Conservation (phyloP, 306 rosid species). For the Lotus japonicus region DNA sequence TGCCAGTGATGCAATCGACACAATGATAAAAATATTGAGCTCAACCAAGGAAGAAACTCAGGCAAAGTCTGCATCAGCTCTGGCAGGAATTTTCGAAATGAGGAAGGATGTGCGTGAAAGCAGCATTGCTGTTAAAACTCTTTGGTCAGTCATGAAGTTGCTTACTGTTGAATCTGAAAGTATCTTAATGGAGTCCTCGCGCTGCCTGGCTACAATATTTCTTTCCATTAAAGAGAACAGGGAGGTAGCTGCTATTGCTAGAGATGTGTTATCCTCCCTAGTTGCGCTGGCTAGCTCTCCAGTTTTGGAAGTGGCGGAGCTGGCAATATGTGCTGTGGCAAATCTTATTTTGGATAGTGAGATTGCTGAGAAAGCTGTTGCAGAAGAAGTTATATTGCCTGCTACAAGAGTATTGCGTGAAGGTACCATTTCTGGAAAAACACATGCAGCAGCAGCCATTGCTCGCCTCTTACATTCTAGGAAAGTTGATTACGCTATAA, state of each 20-base stretch:
- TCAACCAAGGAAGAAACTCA: conserved; percentile 89
- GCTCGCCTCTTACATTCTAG: conserved; percentile 83
- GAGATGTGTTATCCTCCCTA: conserved; percentile 61
- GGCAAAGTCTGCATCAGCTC: conserved; percentile 89
- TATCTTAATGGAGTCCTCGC: conserved; percentile 71
- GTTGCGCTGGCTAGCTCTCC: conserved; percentile 69
- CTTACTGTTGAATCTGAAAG: conserved; percentile 70
- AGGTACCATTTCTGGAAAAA: conserved; percentile 76
- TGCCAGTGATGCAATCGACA: conserved; percentile 84
- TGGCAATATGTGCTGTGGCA: conserved; percentile 91
- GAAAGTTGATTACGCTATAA: conserved; percentile 54
- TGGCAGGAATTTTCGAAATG: conserved; percentile 80
- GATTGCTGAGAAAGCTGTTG: conserved; percentile 73
- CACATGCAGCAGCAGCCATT: conserved; percentile 91
- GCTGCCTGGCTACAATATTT: conserved; percentile 85
- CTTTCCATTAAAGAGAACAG: conserved; percentile 92
- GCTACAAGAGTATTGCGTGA: conserved; percentile 87
- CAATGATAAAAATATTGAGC: conserved; percentile 79
- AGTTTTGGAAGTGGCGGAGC: conserved; percentile 79
- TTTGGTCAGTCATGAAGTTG: conserved; percentile 61
- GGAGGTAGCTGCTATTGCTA: conserved; percentile 76
- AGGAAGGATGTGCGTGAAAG: conserved; percentile 95
- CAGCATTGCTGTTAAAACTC: conserved; percentile 78
- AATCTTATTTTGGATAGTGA: conserved; percentile 84
- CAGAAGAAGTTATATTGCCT: conserved; percentile 77